A percentile compares a stretch with the other conserved stretches of the same genome.
phyloP scores from a whole-genome alignment of 257 asterid genomes.

The Verbena officinalis region DNA sequence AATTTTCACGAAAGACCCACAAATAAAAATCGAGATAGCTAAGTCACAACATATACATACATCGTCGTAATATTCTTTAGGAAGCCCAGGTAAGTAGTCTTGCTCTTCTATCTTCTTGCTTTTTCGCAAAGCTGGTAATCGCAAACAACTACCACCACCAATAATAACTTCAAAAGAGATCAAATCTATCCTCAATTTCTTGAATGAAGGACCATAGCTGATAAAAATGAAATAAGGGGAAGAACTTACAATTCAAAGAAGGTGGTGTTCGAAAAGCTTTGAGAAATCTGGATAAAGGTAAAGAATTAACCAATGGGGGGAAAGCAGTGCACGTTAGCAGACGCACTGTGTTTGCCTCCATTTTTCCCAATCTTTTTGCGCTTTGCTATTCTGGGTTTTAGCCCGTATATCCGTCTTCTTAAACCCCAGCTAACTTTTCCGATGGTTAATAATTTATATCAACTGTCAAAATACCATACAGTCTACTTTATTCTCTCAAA shows the following conservation, averaged over 20 bases:
- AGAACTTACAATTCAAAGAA: constrained; percentile 40
- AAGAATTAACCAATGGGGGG: constrained; percentile 31
- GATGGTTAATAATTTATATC: too few species aligned
- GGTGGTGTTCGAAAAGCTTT: constrained; percentile 30
- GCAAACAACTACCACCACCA: constrained; percentile 5
- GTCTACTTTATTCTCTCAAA: too few species aligned
- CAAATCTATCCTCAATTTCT: background rate
- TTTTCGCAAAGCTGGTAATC: constrained; percentile 41
- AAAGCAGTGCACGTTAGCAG: constrained; percentile 41
- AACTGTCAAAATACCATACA: too few species aligned
- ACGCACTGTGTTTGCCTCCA: constrained; percentile 58
- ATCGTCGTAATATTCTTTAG: constrained; percentile 85
- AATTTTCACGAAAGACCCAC: constrained; percentile 1
- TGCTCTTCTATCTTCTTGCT: constrained; percentile 64
- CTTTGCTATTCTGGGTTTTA: constrained; percentile 20
- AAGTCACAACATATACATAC: constrained; percentile 37
- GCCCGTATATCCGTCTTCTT: background rate
- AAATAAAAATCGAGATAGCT: background rate
- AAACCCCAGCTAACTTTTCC: background rate
- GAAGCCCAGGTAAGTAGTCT: constrained; percentile 67
- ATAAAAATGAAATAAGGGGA: background rate
- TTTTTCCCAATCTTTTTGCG: constrained; percentile 17
- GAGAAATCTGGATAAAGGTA: constrained; percentile 29
- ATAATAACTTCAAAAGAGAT: background rate
- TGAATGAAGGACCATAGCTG: background rate